These are phyloP conservation scores for Fusarium decemcellulare DNA, from an alignment of 2,329 filamentous ascomycete species.

Conservation along the genomic window DNA sequence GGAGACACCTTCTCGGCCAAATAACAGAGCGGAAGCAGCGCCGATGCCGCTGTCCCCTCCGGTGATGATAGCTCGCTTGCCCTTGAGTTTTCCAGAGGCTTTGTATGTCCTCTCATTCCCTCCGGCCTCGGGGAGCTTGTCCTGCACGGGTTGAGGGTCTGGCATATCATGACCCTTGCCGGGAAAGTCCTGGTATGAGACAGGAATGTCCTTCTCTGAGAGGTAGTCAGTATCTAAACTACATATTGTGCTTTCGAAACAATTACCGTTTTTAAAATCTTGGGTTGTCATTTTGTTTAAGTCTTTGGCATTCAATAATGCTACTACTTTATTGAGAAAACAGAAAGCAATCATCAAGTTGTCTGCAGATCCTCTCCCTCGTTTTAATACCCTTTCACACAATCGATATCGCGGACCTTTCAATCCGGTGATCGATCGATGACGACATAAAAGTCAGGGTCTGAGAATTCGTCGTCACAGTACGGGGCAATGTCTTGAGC, in stretches of 20 bases:
- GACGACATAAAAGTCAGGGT: conserved; percentile 39
- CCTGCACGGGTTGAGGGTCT: conserved; percentile 66
- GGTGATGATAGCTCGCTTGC: conserved; percentile 84
- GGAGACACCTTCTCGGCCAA: conserved; percentile 82
- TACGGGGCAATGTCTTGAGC: conserved; percentile 27
- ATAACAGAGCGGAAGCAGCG: conserved; percentile 81
- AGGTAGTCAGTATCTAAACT: conserved; percentile 34
- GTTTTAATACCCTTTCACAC: conserved; percentile 26
- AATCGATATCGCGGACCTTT: conserved; percentile 30
- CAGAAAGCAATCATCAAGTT: not conserved
- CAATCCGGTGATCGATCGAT: conserved; percentile 45
- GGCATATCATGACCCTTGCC: conserved; percentile 49
- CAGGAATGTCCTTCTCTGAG: conserved; percentile 53
- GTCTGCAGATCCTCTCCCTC: not conserved
- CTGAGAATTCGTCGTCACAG: conserved; percentile 35
- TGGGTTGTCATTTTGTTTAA: conserved; percentile 38
- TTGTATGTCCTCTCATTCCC: conserved; percentile 80
- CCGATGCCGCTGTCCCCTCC: conserved; percentile 87
- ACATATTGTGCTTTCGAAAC: too few relatives aligned
- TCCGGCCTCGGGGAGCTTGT: conserved; percentile 76
- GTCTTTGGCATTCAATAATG: not conserved
- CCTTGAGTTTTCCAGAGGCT: conserved; percentile 81
- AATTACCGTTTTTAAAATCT: conserved; percentile 41
- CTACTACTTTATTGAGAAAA: not conserved
- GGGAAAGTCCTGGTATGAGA: conserved; percentile 49